Evolutionary conservation across 345 rosid species (phyloP).

Genomic region (Mercurialis annua): DNA sequence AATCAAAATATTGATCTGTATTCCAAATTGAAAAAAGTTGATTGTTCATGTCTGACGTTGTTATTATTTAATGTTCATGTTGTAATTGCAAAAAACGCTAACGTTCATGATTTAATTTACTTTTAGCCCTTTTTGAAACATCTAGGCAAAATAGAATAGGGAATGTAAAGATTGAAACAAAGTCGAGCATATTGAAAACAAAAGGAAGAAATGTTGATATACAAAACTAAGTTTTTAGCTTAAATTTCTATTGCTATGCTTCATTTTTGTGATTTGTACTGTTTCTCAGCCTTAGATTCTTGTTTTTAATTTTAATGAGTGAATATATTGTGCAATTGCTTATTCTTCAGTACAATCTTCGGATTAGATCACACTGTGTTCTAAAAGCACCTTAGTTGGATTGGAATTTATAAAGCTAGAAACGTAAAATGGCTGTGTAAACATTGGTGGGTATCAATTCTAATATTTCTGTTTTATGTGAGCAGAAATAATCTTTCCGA

Average conservation of each 20-base stretch:
- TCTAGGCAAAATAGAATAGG: not conserved
- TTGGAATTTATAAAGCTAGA: not conserved
- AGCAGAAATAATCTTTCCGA: constrained; percentile 4
- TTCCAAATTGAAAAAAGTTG: no score
- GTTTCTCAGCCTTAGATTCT: not conserved
- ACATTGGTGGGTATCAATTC: not conserved
- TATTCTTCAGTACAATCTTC: not conserved
- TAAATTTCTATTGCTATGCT: not conserved
- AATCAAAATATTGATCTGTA: no score
- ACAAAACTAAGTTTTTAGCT: not conserved
- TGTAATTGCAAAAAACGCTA: no score
- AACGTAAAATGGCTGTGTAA: not conserved
- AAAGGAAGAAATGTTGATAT: not conserved
- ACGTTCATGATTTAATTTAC: no score
- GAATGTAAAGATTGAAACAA: not conserved
- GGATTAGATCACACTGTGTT: not conserved
- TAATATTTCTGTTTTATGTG: not conserved
- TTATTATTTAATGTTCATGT: no score
- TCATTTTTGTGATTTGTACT: not conserved
- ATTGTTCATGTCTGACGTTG: no score
- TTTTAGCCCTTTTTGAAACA: not conserved
- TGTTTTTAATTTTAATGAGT: not conserved
- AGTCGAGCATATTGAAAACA: not conserved
- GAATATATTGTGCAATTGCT: not conserved
- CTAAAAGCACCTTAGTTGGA: not conserved